Conservation (phyloP, 352 stramenopile species). For the Globisporangium lucens region DNA sequence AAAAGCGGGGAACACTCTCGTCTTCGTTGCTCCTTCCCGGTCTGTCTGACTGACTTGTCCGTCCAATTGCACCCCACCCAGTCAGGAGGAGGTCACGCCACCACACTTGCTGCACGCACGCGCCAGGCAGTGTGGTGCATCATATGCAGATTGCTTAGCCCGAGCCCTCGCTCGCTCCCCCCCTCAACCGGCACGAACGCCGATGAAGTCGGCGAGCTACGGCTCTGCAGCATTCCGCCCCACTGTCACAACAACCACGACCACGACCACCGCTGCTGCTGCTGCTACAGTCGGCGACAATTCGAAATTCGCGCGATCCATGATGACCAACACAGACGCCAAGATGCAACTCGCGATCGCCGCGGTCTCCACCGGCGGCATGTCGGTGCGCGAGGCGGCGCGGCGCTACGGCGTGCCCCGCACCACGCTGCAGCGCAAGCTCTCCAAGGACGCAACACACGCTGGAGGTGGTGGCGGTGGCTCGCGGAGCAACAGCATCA, state of each 20-base stretch:
- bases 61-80: not conserved
- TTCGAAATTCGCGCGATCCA: not conserved
- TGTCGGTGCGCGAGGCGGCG: conserved; percentile 72
- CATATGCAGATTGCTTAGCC: conserved; percentile 7
- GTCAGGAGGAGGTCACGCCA: not conserved
- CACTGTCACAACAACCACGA: not conserved
- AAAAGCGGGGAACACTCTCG: conserved; percentile 1
- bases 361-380: conserved; percentile 47
- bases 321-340: conserved; percentile 26
- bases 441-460: conserved; percentile 24
- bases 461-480: conserved; percentile 5
- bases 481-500: conserved; percentile 13
- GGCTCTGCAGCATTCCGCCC: not conserved
- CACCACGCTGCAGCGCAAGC: conserved; percentile 76
- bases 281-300: not conserved
- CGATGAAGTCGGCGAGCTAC: conserved; percentile 17
- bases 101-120: not conserved
- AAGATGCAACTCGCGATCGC: conserved; percentile 63
- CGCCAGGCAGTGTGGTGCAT: not conserved
- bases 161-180: not conserved
- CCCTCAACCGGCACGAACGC: conserved; percentile 10
- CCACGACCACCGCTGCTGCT: not conserved
- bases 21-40: conserved; percentile 2
- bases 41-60: conserved; percentile 1
- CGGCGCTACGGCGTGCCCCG: conserved; percentile 65